Percentiles rank a stretch among this genome's conserved stretches.
Evolutionary conservation across 805 yeast genomes (phyloP).

Genomic region (Starmerella gropengiesseri): DNA sequence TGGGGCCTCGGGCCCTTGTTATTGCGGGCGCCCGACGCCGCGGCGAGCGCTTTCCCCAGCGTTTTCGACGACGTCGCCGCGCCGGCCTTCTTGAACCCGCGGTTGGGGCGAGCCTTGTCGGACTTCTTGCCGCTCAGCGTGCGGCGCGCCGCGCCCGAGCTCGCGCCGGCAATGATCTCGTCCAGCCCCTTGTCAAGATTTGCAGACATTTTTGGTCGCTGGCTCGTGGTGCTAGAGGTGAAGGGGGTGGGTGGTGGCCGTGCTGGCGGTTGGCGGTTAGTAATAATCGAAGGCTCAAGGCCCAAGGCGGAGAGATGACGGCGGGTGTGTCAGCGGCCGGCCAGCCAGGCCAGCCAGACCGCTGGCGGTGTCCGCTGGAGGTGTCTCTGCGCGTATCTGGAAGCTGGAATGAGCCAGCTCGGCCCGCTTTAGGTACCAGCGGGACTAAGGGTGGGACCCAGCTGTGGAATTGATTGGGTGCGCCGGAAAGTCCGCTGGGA

Average conservation of each 20-base stretch:
- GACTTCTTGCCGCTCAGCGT: background rate
- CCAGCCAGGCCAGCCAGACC: too few species aligned
- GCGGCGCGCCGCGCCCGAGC: conserved; percentile 15
- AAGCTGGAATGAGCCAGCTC: too few species aligned
- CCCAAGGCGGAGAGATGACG: too few species aligned
- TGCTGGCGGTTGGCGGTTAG: background rate
- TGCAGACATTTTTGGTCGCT: conserved; percentile 15
- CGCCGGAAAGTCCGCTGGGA: too few species aligned
- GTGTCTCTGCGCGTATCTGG: too few species aligned
- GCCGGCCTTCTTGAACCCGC: conserved; percentile 25
- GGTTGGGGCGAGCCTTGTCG: conserved; percentile 20
- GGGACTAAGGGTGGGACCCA: too few species aligned
- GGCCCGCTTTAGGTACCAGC: too few species aligned
- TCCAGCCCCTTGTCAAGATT: conserved; percentile 88
- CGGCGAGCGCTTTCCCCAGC: conserved; percentile 13
- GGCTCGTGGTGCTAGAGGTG: background rate
- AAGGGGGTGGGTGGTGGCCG: too few species aligned
- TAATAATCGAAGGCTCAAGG: too few species aligned
- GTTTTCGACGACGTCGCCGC: conserved; percentile 15
- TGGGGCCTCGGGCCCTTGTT: conserved; percentile 26
- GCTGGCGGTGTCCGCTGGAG: too few species aligned
- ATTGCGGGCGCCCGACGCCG: conserved; percentile 6
- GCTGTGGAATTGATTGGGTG: too few species aligned
- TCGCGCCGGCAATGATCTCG: conserved; percentile 66
- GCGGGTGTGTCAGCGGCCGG: too few species aligned